Evolutionary conservation across 106 monocot species (phyloP), one percentile per base, ranked within the genome.

Genomic region (Vanilla planifolia): DNA sequence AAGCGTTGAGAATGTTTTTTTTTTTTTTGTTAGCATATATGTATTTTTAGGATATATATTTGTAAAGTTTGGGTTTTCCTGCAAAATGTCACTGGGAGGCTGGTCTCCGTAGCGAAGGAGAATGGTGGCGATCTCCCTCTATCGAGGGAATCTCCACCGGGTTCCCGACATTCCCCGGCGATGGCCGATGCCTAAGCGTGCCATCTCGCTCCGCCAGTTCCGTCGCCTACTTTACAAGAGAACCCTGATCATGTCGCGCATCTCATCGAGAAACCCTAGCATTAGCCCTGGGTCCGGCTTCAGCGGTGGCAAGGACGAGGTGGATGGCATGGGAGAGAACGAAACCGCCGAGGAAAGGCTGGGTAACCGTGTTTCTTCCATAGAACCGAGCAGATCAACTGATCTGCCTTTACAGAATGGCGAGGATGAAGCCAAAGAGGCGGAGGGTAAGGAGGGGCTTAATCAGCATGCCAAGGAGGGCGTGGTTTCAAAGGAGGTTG

Each of bases 121-220:
- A n/a, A 75, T 84, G 79, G 76, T 56, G 60, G 70, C 79, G 68
- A 60, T 84, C 42, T 62, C 71, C 5, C 60, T 84, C 11, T 79
- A 79, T 65, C 70, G 84, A 52, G 84, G 84, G 10, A 79, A 84
- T 41, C 79, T 84, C 62, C 84, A 84, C 72, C 67, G 71, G 1
- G 75, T 72, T 8, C 25, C 75, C 21, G 72, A 75, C 59, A 51
- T 45, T 33, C 73, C 78, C 40, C 74, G 79, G 21, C 68, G 52
- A 6, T 84, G 84, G 84, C 48, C 56, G 0, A 39, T 59, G 62
- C 84, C 79, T 0, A 44, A 40, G 5, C 79, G 32, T 9, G 23
- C 79, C 45, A 48, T 84, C 53, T 67, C 79, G 55, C 60, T 67
- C 26, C 2, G 6, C 48, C 72, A 72, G 45, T 84, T 84, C 61